phyloP scores from a whole-genome alignment of 495 filamentous ascomycete species.

The Xylona heveae region DNA sequence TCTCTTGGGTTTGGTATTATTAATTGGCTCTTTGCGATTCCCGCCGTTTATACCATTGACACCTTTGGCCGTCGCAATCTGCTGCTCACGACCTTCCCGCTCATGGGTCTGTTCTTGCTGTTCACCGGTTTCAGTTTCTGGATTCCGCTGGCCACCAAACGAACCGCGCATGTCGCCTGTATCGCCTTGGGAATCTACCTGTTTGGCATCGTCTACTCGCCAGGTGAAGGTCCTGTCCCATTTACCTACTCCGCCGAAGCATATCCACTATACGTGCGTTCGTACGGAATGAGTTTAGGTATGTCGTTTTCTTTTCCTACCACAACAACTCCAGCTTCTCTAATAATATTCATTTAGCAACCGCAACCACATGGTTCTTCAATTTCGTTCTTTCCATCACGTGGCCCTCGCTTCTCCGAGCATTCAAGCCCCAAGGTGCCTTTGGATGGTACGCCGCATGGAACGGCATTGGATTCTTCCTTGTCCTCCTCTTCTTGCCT shows the following conservation, averaged over 20 bases:
- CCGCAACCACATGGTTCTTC: constrained; percentile 50
- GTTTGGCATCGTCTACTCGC: constrained; percentile 55
- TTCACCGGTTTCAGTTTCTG: constrained; percentile 69
- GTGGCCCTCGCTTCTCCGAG: constrained; percentile 32
- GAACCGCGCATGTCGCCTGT: constrained; percentile 22
- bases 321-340: not conserved
- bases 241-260: constrained; percentile 73
- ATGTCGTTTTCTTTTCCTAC: not conserved
- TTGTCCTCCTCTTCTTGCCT: constrained; percentile 19
- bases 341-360: constrained; percentile 24
- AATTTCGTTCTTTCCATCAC: constrained; percentile 46
- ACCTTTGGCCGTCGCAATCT: constrained; percentile 67
- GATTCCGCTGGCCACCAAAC: constrained; percentile 27
- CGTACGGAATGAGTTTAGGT: constrained; percentile 33
- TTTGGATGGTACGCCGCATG: constrained; percentile 36
- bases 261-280: constrained; percentile 54
- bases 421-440: constrained; percentile 34
- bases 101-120: constrained; percentile 50
- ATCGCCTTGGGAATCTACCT: constrained; percentile 54
- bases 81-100: constrained; percentile 53
- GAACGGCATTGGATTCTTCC: constrained; percentile 20
- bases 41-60: constrained; percentile 64
- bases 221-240: constrained; percentile 63
- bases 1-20: constrained; percentile 61
- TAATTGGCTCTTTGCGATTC: constrained; percentile 61